Evolutionary conservation across 495 filamentous ascomycete species (phyloP).

Genomic region (Poronia punctata): DNA sequence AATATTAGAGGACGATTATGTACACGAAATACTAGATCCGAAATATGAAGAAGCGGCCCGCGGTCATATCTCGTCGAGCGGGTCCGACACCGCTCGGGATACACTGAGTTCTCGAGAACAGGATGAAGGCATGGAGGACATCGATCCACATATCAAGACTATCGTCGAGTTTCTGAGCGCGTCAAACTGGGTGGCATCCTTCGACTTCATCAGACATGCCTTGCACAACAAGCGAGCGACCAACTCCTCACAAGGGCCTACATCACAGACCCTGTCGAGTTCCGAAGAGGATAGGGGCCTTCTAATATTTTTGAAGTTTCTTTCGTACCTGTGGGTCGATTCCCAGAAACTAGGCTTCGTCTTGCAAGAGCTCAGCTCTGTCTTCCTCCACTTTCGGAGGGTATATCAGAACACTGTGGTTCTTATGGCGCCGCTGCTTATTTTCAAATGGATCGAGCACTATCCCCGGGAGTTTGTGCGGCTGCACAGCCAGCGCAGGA

Average conservation of each 20-base stretch:
- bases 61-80: slow-evolving; percentile 19
- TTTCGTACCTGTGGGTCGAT: slow-evolving; percentile 56
- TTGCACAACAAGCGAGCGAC: slow-evolving; percentile 43
- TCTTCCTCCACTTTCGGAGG: slow-evolving; percentile 56
- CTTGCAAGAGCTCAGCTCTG: slow-evolving; percentile 56
- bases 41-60: slow-evolving; percentile 29
- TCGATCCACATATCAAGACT: slow-evolving; percentile 41
- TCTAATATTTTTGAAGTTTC: slow-evolving; percentile 44
- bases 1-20: slow-evolving; percentile 36
- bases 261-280: slow-evolving; percentile 31
- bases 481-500: slow-evolving; percentile 48
- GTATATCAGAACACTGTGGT: slow-evolving; percentile 55
- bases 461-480: slow-evolving; percentile 55
- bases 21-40: slow-evolving; percentile 23
- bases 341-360: slow-evolving; percentile 49
- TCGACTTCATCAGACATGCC: slow-evolving; percentile 46
- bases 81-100: slow-evolving; percentile 38
- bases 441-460: slow-evolving; percentile 56
- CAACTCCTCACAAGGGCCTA: slow-evolving; percentile 27
- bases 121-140: slow-evolving; percentile 22
- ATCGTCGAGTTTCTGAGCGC: slow-evolving; percentile 55
- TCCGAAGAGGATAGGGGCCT: slow-evolving; percentile 47
- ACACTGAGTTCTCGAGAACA: slow-evolving; percentile 12
- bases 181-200: slow-evolving; percentile 50
- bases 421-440: slow-evolving; percentile 48